phyloP scores from a whole-genome alignment of 306 rosid species.

The Senna tora region DNA sequence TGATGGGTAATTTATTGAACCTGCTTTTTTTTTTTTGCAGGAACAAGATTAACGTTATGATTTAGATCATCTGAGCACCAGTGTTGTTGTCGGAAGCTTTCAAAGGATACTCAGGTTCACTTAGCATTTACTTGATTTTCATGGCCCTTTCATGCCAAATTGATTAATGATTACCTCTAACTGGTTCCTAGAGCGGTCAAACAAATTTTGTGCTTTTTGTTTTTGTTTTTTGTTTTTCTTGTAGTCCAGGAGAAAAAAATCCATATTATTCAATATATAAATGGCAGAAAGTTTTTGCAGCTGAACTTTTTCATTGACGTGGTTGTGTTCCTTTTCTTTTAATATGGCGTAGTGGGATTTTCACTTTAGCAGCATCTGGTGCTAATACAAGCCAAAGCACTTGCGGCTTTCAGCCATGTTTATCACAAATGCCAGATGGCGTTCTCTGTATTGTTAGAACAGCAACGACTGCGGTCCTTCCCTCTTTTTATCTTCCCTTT shows the following conservation, averaged over 20 bases:
- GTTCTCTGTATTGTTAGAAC: neutral
- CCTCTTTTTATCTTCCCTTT: neutral
- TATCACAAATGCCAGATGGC: slow-evolving; percentile 13
- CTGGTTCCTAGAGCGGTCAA: slow-evolving; percentile 44
- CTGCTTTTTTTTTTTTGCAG: slow-evolving; percentile 51
- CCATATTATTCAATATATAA: slow-evolving; percentile 37
- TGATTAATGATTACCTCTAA: slow-evolving; percentile 48
- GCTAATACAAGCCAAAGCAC: slow-evolving; percentile 24
- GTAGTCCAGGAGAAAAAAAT: slow-evolving; percentile 30
- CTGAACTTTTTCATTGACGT: slow-evolving; percentile 36
- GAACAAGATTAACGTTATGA: slow-evolving; percentile 47
- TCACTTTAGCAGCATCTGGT: slow-evolving; percentile 29
- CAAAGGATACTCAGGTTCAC: slow-evolving; percentile 50
- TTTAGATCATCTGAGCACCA: slow-evolving; percentile 32
- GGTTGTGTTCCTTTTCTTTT: slow-evolving; percentile 37
- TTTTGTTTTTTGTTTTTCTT: slow-evolving; percentile 16
- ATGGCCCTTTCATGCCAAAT: slow-evolving; percentile 42
- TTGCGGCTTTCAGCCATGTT: neutral
- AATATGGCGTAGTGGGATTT: slow-evolving; percentile 9
- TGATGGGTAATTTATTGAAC: slow-evolving; percentile 36
- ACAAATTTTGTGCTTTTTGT: slow-evolving; percentile 33
- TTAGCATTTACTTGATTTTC: slow-evolving; percentile 44
- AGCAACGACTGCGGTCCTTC: neutral
- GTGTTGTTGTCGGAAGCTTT: slow-evolving; percentile 37
- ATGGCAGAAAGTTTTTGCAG: slow-evolving; percentile 45